These are phyloP conservation scores for Tulasnella calospora DNA, from an alignment of 768 basidiomycete genomes.

Conservation along the genomic window DNA sequence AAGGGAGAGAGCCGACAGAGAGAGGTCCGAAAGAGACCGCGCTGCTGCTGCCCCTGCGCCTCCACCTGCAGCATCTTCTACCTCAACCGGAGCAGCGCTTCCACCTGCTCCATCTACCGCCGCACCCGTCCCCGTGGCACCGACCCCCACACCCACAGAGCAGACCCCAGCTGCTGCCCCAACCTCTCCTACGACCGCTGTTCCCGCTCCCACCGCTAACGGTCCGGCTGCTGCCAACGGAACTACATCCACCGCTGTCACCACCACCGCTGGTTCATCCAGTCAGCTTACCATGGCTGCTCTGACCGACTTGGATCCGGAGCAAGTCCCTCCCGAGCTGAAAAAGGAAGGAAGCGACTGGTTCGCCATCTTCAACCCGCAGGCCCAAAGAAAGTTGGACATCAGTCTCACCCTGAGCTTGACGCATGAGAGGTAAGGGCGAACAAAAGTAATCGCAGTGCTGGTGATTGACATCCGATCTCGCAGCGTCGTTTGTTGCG, in stretches of 20 bases:
- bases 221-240: background rate
- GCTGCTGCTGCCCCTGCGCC: background rate
- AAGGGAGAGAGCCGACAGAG: constrained; percentile 10
- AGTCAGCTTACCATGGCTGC: constrained; percentile 25
- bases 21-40: constrained; percentile 17
- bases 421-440: constrained; percentile 42
- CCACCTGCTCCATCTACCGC: constrained; percentile 12
- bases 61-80: constrained; percentile 1
- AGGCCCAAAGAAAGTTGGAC: constrained; percentile 41
- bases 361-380: constrained; percentile 45
- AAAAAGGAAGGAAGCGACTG: constrained; percentile 44
- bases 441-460: too few species aligned
- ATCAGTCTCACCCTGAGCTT: constrained; percentile 42
- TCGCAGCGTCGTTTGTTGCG: constrained; percentile 75
- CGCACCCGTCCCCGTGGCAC: constrained; percentile 16
- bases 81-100: constrained; percentile 14
- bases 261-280: background rate
- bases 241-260: background rate
- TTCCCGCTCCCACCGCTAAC: background rate
- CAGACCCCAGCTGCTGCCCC: constrained; percentile 7
- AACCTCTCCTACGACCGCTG: background rate
- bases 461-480: background rate
- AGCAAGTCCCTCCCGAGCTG: constrained; percentile 27
- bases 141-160: constrained; percentile 18
- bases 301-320: constrained; percentile 29